These are phyloP conservation scores for Drosera spatulata DNA, from an alignment of 179 eudicot species.

Conservation along the genomic window DNA sequence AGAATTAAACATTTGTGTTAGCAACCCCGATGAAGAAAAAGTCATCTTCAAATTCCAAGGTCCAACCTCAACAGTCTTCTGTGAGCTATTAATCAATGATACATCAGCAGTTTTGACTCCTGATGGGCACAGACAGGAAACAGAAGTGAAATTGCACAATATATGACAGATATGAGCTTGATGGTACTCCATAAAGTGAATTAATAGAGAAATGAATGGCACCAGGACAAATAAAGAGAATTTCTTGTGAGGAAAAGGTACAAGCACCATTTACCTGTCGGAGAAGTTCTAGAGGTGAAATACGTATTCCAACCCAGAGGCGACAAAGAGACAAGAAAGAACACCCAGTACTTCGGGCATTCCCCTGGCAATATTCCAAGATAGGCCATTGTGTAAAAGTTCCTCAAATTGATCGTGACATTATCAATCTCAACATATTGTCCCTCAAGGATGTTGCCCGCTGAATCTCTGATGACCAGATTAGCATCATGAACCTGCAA, in stretches of 20 bases:
- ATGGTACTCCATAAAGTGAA: not conserved
- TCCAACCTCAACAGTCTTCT: slow-evolving; percentile 52
- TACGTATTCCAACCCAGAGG: slow-evolving; percentile 84
- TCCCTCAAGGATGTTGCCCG: slow-evolving; percentile 38
- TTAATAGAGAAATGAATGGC: not conserved
- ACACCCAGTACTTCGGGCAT: slow-evolving; percentile 69
- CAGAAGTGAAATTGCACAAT: not conserved
- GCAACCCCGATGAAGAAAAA: slow-evolving; percentile 62
- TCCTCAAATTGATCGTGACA: slow-evolving; percentile 48
- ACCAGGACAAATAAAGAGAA: not conserved
- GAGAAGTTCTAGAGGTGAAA: slow-evolving; percentile 31
- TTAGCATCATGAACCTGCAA: slow-evolving; percentile 53
- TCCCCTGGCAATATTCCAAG: slow-evolving; percentile 35
- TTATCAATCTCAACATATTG: slow-evolving; percentile 57
- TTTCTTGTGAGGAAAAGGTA: not conserved
- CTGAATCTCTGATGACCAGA: slow-evolving; percentile 50
- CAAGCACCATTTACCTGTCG: slow-evolving; percentile 24
- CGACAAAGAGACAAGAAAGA: slow-evolving; percentile 59
- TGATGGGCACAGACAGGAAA: slow-evolving; percentile 23
- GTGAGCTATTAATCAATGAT: slow-evolving; percentile 18
- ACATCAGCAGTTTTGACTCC: slow-evolving; percentile 12
- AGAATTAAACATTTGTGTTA: slow-evolving; percentile 44
- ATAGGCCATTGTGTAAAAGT: slow-evolving; percentile 56
- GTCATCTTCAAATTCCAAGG: slow-evolving; percentile 74
- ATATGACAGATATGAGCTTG: not conserved